Percentiles rank a stretch among this genome's conserved stretches.
Conservation (phyloP, 768 basidiomycete genomes). For the Cystobasidium ongulense region DNA sequence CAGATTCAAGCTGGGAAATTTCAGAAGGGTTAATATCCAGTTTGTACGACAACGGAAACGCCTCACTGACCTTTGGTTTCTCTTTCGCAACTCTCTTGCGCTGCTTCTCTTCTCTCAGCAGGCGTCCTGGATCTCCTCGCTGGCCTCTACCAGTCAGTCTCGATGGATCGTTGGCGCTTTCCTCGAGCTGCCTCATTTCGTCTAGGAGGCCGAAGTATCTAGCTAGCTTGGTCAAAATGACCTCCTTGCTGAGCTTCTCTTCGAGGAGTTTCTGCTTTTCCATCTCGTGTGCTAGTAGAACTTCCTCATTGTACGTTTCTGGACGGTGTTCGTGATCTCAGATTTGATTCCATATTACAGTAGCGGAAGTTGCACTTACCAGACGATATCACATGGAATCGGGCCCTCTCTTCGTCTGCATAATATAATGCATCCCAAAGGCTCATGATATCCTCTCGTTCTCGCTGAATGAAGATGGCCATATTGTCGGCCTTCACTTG, state of each 20-base stretch:
- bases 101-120: constrained; percentile 94
- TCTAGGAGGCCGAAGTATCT: constrained; percentile 86
- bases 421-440: constrained; percentile 72
- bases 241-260: constrained; percentile 69
- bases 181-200: constrained; percentile 76
- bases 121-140: constrained; percentile 65
- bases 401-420: constrained; percentile 56
- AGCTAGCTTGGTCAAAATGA: constrained; percentile 64
- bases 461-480: constrained; percentile 71
- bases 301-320: constrained; percentile 38
- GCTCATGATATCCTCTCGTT: constrained; percentile 66
- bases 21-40: background rate
- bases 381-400: constrained; percentile 42
- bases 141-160: constrained; percentile 71
- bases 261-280: constrained; percentile 77
- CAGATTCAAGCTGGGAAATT: constrained; percentile 66
- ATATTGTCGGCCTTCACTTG: constrained; percentile 79
- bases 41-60: too few species aligned
- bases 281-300: constrained; percentile 73
- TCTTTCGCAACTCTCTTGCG: constrained; percentile 83
- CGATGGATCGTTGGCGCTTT: constrained; percentile 68
- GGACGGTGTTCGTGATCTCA: background rate
- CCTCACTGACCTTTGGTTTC: constrained; percentile 70
- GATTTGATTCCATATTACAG: constrained; percentile 59
- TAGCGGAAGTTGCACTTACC: constrained; percentile 56